These are phyloP conservation scores for Paragyromitra xinjiangensis DNA, from an alignment of 495 filamentous ascomycete genomes.

Conservation along the genomic window DNA sequence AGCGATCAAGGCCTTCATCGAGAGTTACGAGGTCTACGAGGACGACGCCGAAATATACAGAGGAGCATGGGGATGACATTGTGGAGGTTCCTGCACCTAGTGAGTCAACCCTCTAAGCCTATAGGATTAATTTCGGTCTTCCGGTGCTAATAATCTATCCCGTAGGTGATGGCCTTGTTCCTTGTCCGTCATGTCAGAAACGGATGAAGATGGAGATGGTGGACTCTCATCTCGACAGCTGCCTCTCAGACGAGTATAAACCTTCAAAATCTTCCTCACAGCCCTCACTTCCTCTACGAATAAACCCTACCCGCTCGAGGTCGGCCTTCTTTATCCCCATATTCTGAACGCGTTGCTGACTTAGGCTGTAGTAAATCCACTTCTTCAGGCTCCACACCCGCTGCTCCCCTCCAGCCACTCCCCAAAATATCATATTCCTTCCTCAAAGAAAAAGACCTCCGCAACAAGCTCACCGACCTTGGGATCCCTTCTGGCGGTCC, in stretches of 20 bases:
- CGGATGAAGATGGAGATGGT: slow-evolving; percentile 81
- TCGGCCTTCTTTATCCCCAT: slow-evolving; percentile 23
- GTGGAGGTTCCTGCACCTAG: slow-evolving; percentile 23
- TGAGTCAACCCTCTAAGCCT: not conserved
- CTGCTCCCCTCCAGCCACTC: slow-evolving; percentile 64
- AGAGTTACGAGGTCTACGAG: slow-evolving; percentile 27
- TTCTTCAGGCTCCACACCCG: not conserved
- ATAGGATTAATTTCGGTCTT: not conserved
- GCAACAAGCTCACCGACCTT: slow-evolving; percentile 80
- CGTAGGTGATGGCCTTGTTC: slow-evolving; percentile 75
- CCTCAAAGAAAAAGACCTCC: slow-evolving; percentile 76
- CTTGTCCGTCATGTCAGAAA: slow-evolving; percentile 80
- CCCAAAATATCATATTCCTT: slow-evolving; percentile 82
- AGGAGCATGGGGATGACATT: slow-evolving; percentile 58
- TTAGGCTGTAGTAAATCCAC: slow-evolving; percentile 62
- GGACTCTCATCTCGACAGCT: slow-evolving; percentile 79
- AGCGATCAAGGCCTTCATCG: not conserved
- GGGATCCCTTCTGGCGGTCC: slow-evolving; percentile 79
- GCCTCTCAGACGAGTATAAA: slow-evolving; percentile 58
- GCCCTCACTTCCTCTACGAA: slow-evolving; percentile 54
- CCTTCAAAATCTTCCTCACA: slow-evolving; percentile 37
- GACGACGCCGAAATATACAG: slow-evolving; percentile 58
- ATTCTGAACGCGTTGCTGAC: slow-evolving; percentile 24
- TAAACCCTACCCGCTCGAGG: slow-evolving; percentile 43
- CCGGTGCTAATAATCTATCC: slow-evolving; percentile 25